phyloP scores from a whole-genome alignment of 176 grass and related monocot species.

The Ananas comosus region DNA sequence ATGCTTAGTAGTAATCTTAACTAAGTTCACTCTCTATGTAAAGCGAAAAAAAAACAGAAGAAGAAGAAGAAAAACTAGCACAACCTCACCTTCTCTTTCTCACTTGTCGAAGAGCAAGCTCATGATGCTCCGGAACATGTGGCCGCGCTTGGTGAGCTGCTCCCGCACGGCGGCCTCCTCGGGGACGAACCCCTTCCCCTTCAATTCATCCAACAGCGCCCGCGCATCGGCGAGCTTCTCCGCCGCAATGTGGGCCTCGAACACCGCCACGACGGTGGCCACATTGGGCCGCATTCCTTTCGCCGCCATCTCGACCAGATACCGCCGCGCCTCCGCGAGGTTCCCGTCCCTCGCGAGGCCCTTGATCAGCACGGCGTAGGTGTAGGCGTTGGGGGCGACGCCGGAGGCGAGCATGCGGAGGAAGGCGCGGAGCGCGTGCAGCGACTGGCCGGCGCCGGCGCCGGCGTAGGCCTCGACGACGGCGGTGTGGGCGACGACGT shows the following conservation, averaged over 20 bases:
- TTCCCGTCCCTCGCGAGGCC: constrained; percentile 46
- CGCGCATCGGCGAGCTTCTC: constrained; percentile 57
- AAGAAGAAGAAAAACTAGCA: no score
- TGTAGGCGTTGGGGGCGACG: constrained; percentile 61
- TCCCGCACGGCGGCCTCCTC: constrained; percentile 54
- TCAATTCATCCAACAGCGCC: constrained; percentile 54
- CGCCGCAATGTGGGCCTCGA: constrained; percentile 51
- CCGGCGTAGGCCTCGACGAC: constrained; percentile 67
- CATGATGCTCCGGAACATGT: constrained; percentile 48
- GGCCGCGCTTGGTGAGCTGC: constrained; percentile 56
- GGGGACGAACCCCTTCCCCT: constrained; percentile 48
- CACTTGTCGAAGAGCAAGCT: constrained; percentile 68
- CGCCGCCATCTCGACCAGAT: constrained; percentile 61
- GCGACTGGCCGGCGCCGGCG: constrained; percentile 51
- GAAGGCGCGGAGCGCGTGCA: constrained; percentile 55
- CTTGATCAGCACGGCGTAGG: constrained; percentile 44
- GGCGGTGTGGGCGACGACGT: constrained; percentile 79
- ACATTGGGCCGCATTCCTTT: constrained; percentile 62
- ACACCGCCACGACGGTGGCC: constrained; percentile 42
- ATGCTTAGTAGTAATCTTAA: no score
- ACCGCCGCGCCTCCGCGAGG: constrained; percentile 43
- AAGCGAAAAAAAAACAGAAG: no score
- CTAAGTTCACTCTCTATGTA: no score
- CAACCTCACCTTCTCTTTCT: not conserved
- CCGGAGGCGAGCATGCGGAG: constrained; percentile 64